A percentile compares a stretch with the other conserved stretches of the same genome.
Conservation (phyloP, 345 rosid genomes). For the Sisymbrium irio region DNA sequence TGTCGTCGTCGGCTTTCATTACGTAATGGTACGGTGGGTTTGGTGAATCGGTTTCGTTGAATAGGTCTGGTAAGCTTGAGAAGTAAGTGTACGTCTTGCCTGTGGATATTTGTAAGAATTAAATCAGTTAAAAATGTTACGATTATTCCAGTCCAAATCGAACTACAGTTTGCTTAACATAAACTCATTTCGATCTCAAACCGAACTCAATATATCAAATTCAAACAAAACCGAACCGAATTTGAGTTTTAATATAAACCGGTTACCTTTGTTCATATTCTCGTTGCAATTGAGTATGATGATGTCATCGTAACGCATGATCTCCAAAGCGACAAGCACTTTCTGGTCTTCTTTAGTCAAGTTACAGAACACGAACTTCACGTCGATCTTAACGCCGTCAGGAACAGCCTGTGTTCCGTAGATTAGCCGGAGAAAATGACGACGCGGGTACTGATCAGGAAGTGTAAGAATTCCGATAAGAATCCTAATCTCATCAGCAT, state of each 20-base stretch:
- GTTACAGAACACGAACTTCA: slow-evolving; percentile 92
- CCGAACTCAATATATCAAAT: background rate
- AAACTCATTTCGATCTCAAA: too few species aligned
- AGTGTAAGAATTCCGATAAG: slow-evolving; percentile 74
- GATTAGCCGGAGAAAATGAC: slow-evolving; percentile 66
- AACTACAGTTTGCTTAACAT: too few species aligned
- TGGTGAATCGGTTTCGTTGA: slow-evolving; percentile 33
- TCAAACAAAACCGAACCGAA: background rate
- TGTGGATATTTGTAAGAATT: background rate
- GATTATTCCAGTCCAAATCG: background rate
- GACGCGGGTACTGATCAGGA: slow-evolving; percentile 75
- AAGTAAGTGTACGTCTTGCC: slow-evolving; percentile 75
- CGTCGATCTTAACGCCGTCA: slow-evolving; percentile 49
- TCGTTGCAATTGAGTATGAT: slow-evolving; percentile 73
- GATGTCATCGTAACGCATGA: slow-evolving; percentile 79
- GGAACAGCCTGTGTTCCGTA: slow-evolving; percentile 58
- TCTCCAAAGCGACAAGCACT: slow-evolving; percentile 79
- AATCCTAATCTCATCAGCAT: slow-evolving; percentile 50
- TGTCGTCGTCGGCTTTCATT: slow-evolving; percentile 81
- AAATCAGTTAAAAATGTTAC: slow-evolving; percentile 1
- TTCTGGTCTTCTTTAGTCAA: slow-evolving; percentile 84
- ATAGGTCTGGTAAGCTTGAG: slow-evolving; percentile 66
- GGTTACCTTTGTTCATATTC: slow-evolving; percentile 76
- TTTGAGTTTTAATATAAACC: background rate
- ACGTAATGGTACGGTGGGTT: slow-evolving; percentile 83